These are phyloP conservation scores for Sungouiella blattae DNA, from an alignment of 805 yeast species.

Conservation along the genomic window DNA sequence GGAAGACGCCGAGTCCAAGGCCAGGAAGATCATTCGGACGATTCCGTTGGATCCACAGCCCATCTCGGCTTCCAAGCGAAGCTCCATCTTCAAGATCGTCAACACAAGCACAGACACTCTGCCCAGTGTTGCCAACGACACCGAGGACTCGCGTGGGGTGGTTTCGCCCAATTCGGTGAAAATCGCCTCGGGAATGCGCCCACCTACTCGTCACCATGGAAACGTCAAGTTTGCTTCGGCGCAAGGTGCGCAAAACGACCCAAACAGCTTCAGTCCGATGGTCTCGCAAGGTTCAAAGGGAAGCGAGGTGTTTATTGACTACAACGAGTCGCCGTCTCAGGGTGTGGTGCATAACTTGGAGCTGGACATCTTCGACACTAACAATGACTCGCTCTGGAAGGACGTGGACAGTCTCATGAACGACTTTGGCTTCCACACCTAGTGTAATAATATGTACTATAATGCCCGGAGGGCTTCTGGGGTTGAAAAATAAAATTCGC, in stretches of 20 bases:
- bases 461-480: background rate
- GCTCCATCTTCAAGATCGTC: slow-evolving; percentile 37
- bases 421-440: slow-evolving; percentile 83
- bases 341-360: too few species aligned
- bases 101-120: slow-evolving; percentile 32
- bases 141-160: slow-evolving; percentile 5
- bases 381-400: slow-evolving; percentile 62
- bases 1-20: slow-evolving; percentile 64
- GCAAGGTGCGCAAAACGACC: slow-evolving; percentile 19
- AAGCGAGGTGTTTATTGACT: slow-evolving; percentile 3
- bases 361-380: slow-evolving; percentile 43
- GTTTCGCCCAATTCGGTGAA: slow-evolving; percentile 5
- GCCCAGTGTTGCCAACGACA: slow-evolving; percentile 16
- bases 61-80: slow-evolving; percentile 43
- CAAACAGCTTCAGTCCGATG: background rate
- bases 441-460: slow-evolving; percentile 3
- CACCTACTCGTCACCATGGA: too few species aligned
- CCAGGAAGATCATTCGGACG: slow-evolving; percentile 70
- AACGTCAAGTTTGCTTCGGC: too few species aligned
- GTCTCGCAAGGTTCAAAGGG: slow-evolving; percentile 3
- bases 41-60: slow-evolving; percentile 85
- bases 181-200: too few species aligned
- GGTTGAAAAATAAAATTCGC: too few species aligned
- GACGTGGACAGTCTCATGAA: slow-evolving; percentile 89
- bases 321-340: slow-evolving; percentile 24